Evolutionary conservation across 2,329 filamentous ascomycete genomes (phyloP), one percentile per base, ranked within the genome.

Genomic region (Fusarium xylarioides): DNA sequence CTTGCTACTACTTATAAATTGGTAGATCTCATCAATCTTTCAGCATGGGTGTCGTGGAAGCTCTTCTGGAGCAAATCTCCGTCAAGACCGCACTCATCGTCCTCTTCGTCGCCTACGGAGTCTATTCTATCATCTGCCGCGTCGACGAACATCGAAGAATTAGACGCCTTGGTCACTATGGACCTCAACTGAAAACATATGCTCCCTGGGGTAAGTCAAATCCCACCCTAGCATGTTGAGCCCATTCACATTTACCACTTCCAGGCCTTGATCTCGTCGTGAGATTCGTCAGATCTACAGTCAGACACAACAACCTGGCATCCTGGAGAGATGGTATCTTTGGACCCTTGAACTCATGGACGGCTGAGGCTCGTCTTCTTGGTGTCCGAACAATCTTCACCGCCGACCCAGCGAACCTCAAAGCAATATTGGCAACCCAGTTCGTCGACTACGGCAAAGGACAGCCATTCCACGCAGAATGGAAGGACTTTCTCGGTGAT

Each of bases 401-500:
- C 0, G 89, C 89, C 10, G 94, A 97, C 74, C 92, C 93, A 1
- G 94, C 97, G 78, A 97, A 97, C 79, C 92, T 97, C 84, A 97
- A 97, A 81, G 93, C 95, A 11, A 87, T 98, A 28, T 86, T 98
- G n/a, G 93, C 95, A 1, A 92, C 92, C 3, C 94, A 97, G 79
- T 98, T 98, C 79, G 63, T 74, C 44, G 93, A 97, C 78, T 98
- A 91, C 79, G 95, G 95, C 76, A 95, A 97, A 80, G 94, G 95
- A 11, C 83, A 90, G 70, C 82, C 85, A 28, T 97, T 97, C 83
- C 91, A 95, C 76, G 75, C 82, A 14, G 91, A 95, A 57, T 97
- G 92, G 92, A 86, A 89, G 64, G 89, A 91, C 19, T 97, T 93
- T 71, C 84, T 97, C 26, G 93, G 92, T 30, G 88, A 94, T 76